Conservation (phyloP, 2,329 filamentous ascomycete species). For the Decorospora gaudefroyi region DNA sequence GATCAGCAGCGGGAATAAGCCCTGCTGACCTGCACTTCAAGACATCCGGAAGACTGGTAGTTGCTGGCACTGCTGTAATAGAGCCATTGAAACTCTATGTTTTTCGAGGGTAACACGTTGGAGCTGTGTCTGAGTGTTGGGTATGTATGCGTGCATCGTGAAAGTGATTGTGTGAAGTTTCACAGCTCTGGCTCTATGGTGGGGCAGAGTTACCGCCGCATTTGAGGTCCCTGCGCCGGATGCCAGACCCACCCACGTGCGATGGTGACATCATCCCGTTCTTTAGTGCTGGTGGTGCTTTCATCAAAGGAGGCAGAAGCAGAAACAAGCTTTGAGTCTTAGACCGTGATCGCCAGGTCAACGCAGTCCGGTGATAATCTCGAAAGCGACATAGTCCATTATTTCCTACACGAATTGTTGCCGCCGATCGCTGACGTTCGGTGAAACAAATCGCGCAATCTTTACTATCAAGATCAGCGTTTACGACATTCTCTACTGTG, state of each 20-base stretch:
- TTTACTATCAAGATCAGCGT: too few species aligned
- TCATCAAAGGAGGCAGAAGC: too few species aligned
- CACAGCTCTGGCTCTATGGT: conserved; percentile 3
- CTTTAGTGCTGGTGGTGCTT: too few species aligned
- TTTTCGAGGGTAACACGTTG: not conserved
- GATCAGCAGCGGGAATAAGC: conserved; percentile 8
- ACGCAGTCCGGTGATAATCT: conserved; percentile 2
- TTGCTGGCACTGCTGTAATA: not conserved
- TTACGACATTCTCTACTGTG: too few species aligned
- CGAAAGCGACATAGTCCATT: too few species aligned
- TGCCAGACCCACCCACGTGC: conserved; percentile 17
- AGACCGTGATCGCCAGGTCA: conserved; percentile 6
- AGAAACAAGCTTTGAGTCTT: conserved; percentile 18
- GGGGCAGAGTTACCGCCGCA: conserved; percentile 11
- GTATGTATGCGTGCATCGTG: not conserved
- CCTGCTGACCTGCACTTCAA: conserved; percentile 1
- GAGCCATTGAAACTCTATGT: not conserved
- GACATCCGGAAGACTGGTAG: too few species aligned
- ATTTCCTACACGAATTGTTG: conserved; percentile 1
- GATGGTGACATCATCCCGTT: conserved; percentile 25
- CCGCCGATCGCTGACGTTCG: conserved; percentile 13
- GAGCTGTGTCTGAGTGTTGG: not conserved
- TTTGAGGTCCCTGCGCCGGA: conserved; percentile 25
- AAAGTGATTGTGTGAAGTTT: not conserved
- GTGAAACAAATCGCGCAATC: conserved; percentile 3